phyloP scores from a whole-genome alignment of 495 filamentous ascomycete genomes.

The Neurospora sublineolata region DNA sequence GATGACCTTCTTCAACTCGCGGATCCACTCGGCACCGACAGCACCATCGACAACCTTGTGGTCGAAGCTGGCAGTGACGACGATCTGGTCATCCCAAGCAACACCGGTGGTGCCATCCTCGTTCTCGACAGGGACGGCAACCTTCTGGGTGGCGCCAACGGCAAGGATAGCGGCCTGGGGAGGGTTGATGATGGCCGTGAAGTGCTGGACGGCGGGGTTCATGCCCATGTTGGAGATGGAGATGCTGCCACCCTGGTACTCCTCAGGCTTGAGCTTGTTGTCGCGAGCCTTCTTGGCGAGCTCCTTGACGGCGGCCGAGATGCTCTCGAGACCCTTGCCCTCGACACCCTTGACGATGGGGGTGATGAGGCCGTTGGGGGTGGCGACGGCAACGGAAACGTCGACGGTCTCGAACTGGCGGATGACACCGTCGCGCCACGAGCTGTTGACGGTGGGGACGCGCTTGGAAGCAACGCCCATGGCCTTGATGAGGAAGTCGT shows the following conservation, averaged over 20 bases:
- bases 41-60: constrained; percentile 87
- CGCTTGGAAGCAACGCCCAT: constrained; percentile 78
- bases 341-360: constrained; percentile 88
- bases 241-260: constrained; percentile 98
- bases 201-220: constrained; percentile 91
- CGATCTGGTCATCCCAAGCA: constrained; percentile 95
- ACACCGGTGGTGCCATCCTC: constrained; percentile 65
- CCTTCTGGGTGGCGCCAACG: constrained; percentile 89
- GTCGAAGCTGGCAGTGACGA: constrained; percentile 90
- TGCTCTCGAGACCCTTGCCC: constrained; percentile 69
- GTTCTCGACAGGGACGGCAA: constrained; percentile 74
- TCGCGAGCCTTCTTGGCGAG: constrained; percentile 92
- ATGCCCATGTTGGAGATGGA: constrained; percentile 99
- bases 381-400: constrained; percentile 88
- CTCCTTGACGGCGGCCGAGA: constrained; percentile 84
- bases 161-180: constrained; percentile 94
- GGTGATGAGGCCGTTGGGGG: constrained; percentile 89
- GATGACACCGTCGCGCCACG: constrained; percentile 83
- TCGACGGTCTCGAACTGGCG: constrained; percentile 87
- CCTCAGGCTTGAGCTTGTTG: constrained; percentile 97
- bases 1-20: constrained; percentile 90
- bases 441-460: constrained; percentile 90
- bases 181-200: constrained; percentile 99
- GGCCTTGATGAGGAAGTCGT: constrained; percentile 98
- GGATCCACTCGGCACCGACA: constrained; percentile 94